Base-by-base conservation (phyloP, 2,329 filamentous ascomycete genomes). In the Chaetomiaceae sp. region DNA sequence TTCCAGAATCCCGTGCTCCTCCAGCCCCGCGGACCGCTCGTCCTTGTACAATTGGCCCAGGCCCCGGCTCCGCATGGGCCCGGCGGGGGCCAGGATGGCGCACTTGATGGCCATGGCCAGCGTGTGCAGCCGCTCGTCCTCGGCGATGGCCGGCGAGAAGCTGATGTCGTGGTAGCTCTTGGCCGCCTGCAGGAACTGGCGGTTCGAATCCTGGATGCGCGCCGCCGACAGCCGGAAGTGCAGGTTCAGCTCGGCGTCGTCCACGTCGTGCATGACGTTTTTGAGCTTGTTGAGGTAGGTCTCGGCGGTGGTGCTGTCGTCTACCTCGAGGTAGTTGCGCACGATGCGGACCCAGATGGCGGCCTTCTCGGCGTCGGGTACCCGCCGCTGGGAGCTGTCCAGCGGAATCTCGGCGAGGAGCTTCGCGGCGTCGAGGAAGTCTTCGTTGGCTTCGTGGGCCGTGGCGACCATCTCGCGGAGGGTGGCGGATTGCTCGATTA, bases 271-370 rank as follows among this genome's bases (percentile, higher is more conserved):
- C 67, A 96, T 90, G 61, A 96, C 79, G 66, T 94, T 92, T 73
- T 96, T 97, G 70, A 95, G 87, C 70, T 92, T 91, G 77, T 96
- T 96, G 64, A 99, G 79, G 67, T 91, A 95, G 36, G 80, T 82
- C 67, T 95, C 90, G 37, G 94, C 94, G 32, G 81, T 79, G 1
- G 86, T 90, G 8, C 89, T 87, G 72, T 97, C 91, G 67, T 96
- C 92, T 43, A 91, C 89, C 73, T 99, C 92, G 57, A 99, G 81
- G 68, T 94, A 95, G 75, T 95, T 87, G 57, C 94, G 84, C 66
- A 95, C 90, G 66, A 99, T 96, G 55, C 92, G 88, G 62, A 97
- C 87, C 89, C 92, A 97, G 50, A 94, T 82, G 50, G 79, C 78
- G 8, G 90, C 89, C 71, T 90, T 91, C 61, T 92, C 87, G 63